These are phyloP conservation scores for Nemania sp. DNA, from an alignment of 2,329 filamentous ascomycete genomes.

Conservation along the genomic window DNA sequence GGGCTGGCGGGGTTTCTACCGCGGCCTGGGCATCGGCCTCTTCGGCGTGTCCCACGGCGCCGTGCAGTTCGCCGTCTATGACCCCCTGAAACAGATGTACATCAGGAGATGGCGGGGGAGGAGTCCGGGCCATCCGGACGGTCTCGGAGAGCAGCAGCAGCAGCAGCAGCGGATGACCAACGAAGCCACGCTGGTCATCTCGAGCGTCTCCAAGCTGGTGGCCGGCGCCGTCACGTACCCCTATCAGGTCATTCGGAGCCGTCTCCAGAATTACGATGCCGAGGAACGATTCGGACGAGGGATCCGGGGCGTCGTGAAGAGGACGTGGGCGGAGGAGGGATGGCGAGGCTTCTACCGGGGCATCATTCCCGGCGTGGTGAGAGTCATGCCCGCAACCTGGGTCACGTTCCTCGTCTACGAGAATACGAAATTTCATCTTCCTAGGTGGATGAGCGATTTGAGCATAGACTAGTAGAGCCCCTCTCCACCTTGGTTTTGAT, in stretches of 20 bases:
- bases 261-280: slow-evolving; percentile 88
- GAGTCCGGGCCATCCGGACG: slow-evolving; percentile 28
- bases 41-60: slow-evolving; percentile 90
- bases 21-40: slow-evolving; percentile 79
- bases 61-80: slow-evolving; percentile 95
- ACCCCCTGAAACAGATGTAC: slow-evolving; percentile 65
- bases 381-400: slow-evolving; percentile 93
- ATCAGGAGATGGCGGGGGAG: slow-evolving; percentile 48
- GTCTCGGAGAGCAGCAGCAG: slow-evolving; percentile 38
- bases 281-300: slow-evolving; percentile 74
- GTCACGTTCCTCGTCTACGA: slow-evolving; percentile 98
- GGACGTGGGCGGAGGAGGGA: slow-evolving; percentile 81
- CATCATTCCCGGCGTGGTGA: slow-evolving; percentile 82
- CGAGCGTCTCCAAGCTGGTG: slow-evolving; percentile 80
- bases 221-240: slow-evolving; percentile 92
- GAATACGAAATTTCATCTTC: slow-evolving; percentile 78
- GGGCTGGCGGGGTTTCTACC: slow-evolving; percentile 81
- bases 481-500: background rate
- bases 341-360: slow-evolving; percentile 88
- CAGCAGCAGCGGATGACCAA: slow-evolving; percentile 56
- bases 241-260: slow-evolving; percentile 87
- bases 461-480: slow-evolving; percentile 10
- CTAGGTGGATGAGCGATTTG: slow-evolving; percentile 43
- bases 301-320: slow-evolving; percentile 68
- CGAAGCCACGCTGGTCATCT: slow-evolving; percentile 79